phyloP scores from a whole-genome alignment of 805 yeast species.

The Wickerhamiella musiphila region DNA sequence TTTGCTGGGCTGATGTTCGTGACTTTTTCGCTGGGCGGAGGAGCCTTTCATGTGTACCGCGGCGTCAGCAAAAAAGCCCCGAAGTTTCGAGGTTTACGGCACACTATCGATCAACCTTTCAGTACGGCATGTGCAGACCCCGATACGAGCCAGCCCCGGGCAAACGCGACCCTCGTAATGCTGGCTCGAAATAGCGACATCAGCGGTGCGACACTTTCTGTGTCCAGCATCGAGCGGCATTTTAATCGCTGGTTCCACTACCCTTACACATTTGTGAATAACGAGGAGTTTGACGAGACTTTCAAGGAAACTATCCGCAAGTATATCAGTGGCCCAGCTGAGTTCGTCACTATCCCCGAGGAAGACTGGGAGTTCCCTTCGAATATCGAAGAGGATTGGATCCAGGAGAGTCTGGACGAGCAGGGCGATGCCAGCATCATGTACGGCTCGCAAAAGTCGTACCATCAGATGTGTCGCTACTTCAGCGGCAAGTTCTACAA shows the following conservation, averaged over 20 bases:
- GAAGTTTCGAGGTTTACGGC: not conserved
- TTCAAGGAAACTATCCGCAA: constrained; percentile 38
- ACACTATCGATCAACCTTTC: constrained; percentile 7
- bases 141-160: constrained; percentile 25
- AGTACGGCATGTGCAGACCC: constrained; percentile 7
- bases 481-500: constrained; percentile 69
- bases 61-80: too few relatives aligned
- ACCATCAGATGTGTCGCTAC: constrained; percentile 92
- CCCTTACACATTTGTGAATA: constrained; percentile 82
- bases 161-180: constrained; percentile 74
- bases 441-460: constrained; percentile 69
- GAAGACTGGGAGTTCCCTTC: constrained; percentile 57
- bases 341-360: constrained; percentile 50
- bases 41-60: too few relatives aligned
- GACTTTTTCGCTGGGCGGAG: too few relatives aligned
- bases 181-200: constrained; percentile 69
- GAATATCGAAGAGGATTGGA: constrained; percentile 25
- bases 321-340: constrained; percentile 42
- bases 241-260: constrained; percentile 89
- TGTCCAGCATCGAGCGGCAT: constrained; percentile 63
- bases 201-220: constrained; percentile 55
- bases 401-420: constrained; percentile 40
- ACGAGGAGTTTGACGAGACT: constrained; percentile 50
- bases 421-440: constrained; percentile 75
- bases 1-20: too few relatives aligned